These are phyloP conservation scores for Panicum hallii DNA, from an alignment of 202 grass and related monocot species.

Conservation along the genomic window DNA sequence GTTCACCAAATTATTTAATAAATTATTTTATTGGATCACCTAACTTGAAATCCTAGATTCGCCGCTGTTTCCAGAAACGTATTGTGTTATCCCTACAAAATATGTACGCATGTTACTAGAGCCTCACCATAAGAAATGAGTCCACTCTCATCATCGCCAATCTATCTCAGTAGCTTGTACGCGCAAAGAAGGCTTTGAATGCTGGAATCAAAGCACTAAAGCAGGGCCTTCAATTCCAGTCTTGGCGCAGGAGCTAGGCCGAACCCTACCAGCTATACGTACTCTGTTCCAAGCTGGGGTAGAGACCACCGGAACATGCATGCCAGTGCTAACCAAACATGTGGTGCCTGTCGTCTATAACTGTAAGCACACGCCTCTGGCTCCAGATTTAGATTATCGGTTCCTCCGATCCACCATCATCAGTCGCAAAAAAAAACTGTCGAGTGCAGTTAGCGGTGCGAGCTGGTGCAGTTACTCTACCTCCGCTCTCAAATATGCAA, in stretches of 20 bases:
- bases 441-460: too few relatives aligned
- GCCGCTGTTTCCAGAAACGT: too few relatives aligned
- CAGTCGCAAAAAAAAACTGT: too few relatives aligned
- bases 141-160: background rate
- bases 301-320: background rate
- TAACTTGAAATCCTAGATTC: too few relatives aligned
- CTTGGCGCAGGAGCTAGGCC: background rate
- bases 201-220: background rate
- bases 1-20: too few relatives aligned
- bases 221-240: background rate
- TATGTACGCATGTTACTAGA: too few relatives aligned
- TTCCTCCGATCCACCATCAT: background rate
- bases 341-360: background rate
- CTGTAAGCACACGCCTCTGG: background rate
- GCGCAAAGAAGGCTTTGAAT: background rate
- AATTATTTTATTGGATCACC: too few relatives aligned
- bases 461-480: too few relatives aligned
- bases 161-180: background rate
- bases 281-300: background rate
- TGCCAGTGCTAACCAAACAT: background rate
- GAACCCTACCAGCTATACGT: background rate
- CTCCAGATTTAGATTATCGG: background rate
- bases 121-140: background rate
- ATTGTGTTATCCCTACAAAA: too few relatives aligned
- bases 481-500: too few relatives aligned